These are phyloP conservation scores for Talaromyces marneffei DNA, from an alignment of 2,329 filamentous ascomycete species.

Conservation along the genomic window DNA sequence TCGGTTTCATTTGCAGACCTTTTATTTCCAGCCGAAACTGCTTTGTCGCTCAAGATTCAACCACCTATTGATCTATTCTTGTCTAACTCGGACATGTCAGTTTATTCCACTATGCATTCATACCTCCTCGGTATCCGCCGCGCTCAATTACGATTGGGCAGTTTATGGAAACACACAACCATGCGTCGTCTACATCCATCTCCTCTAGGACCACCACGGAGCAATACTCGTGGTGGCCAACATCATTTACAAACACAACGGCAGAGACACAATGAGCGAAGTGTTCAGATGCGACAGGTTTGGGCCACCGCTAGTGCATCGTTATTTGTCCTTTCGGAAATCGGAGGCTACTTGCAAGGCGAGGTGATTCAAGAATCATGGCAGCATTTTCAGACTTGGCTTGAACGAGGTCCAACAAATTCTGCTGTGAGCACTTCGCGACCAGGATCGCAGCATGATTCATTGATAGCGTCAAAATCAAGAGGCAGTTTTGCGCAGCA, in stretches of 20 bases:
- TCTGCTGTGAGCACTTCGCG: conserved; percentile 29
- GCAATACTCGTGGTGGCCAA: conserved; percentile 56
- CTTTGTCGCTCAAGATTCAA: conserved; percentile 64
- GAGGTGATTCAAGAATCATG: conserved; percentile 80
- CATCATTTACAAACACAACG: conserved; percentile 58
- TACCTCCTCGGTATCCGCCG: conserved; percentile 82
- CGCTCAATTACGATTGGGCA: conserved; percentile 75
- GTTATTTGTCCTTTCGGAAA: conserved; percentile 82
- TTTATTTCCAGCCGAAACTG: conserved; percentile 70
- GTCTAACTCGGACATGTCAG: conserved; percentile 64
- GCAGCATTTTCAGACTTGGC: conserved; percentile 71
- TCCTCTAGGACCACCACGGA: conserved; percentile 60
- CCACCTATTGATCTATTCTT: conserved; percentile 87
- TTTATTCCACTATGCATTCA: conserved; percentile 78
- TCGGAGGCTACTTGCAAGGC: conserved; percentile 81
- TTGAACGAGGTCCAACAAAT: conserved; percentile 45
- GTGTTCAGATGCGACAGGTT: conserved; percentile 66
- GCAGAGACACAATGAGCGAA: conserved; percentile 57
- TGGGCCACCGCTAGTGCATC: conserved; percentile 88
- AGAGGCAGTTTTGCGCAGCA: not conserved
- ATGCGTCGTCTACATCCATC: conserved; percentile 72
- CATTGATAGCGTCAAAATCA: conserved; percentile 11
- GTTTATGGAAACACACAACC: conserved; percentile 78
- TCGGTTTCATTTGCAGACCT: conserved; percentile 64
- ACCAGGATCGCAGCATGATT: conserved; percentile 30